Evolutionary conservation across 352 stramenopile genomes (phyloP).

Genomic region (Globisporangium apiculatum): DNA sequence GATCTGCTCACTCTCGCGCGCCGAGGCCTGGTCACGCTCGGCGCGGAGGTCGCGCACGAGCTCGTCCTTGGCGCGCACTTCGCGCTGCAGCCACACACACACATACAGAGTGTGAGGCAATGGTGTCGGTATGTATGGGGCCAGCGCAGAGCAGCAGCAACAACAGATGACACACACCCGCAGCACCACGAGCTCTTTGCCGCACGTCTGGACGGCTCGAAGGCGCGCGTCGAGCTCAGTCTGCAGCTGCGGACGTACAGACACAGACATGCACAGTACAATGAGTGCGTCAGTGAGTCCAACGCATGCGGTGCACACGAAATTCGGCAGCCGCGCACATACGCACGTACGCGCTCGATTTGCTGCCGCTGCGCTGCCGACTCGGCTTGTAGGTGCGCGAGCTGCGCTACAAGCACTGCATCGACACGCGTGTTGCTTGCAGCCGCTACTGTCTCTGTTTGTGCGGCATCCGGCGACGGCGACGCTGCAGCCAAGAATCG

Average conservation of each 20-base stretch:
- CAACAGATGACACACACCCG: slow-evolving; percentile 20
- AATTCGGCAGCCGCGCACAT: neutral
- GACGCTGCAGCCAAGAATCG: slow-evolving; percentile 15
- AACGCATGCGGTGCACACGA: neutral
- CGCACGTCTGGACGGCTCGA: slow-evolving; percentile 51
- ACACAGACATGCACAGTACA: neutral
- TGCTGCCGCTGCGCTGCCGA: slow-evolving; percentile 35
- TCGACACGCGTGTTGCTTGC: slow-evolving; percentile 1
- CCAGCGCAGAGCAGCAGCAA: too few species aligned
- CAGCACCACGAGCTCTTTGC: slow-evolving; percentile 48
- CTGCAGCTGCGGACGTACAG: slow-evolving; percentile 36
- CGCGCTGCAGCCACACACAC: slow-evolving; percentile 18
- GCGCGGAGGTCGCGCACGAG: slow-evolving; percentile 26
- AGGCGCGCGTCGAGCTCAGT: slow-evolving; percentile 44
- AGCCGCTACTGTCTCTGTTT: slow-evolving; percentile 2
- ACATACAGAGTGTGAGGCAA: neutral
- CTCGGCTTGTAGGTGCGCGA: slow-evolving; percentile 43
- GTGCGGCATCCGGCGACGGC: neutral
- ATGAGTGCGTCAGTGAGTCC: slow-evolving; percentile 6
- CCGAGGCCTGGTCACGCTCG: slow-evolving; percentile 20
- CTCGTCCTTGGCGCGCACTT: slow-evolving; percentile 41
- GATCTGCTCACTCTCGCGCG: slow-evolving; percentile 35
- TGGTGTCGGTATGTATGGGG: too few species aligned
- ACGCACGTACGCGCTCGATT: slow-evolving; percentile 27
- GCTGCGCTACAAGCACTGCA: slow-evolving; percentile 28